Evolutionary conservation across 352 stramenopile species (phyloP).

Genomic region (Globisporangium acanthophoron): DNA sequence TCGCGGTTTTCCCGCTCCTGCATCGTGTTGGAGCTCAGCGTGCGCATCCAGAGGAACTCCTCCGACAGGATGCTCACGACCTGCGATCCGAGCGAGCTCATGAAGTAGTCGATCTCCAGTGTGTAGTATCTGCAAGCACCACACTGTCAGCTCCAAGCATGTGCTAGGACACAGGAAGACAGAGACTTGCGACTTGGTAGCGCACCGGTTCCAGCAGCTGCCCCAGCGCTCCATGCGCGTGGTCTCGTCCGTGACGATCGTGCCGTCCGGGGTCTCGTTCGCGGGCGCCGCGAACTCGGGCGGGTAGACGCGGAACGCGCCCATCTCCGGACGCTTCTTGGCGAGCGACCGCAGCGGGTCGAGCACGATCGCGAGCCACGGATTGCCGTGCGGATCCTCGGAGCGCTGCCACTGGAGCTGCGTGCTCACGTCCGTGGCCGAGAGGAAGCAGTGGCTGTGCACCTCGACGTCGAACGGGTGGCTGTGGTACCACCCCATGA

Average conservation of each 20-base stretch:
- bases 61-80: slow-evolving; percentile 92
- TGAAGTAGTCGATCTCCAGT: slow-evolving; percentile 96
- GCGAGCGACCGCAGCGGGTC: slow-evolving; percentile 94
- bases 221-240: slow-evolving; percentile 95
- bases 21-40: slow-evolving; percentile 87
- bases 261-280: slow-evolving; percentile 95
- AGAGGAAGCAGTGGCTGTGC: slow-evolving; percentile 97
- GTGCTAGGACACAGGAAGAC: too few relatives aligned
- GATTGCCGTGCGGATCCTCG: slow-evolving; percentile 94
- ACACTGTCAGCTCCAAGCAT: slow-evolving; percentile 1
- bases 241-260: slow-evolving; percentile 90
- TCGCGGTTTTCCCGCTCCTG: slow-evolving; percentile 88
- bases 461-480: slow-evolving; percentile 98
- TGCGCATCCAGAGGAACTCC: slow-evolving; percentile 92
- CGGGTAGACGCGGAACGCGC: slow-evolving; percentile 97
- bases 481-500: slow-evolving; percentile 99
- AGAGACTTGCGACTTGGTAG: too few relatives aligned
- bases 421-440: slow-evolving; percentile 95
- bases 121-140: slow-evolving; percentile 83
- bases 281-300: slow-evolving; percentile 92
- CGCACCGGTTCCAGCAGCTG: slow-evolving; percentile 89
- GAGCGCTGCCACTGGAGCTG: slow-evolving; percentile 98
- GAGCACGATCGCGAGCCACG: slow-evolving; percentile 97
- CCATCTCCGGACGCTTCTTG: slow-evolving; percentile 93
- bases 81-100: slow-evolving; percentile 88